These are phyloP conservation scores for Rubia yunnanensis DNA, from an alignment of 257 asterid genomes.

Conservation along the genomic window DNA sequence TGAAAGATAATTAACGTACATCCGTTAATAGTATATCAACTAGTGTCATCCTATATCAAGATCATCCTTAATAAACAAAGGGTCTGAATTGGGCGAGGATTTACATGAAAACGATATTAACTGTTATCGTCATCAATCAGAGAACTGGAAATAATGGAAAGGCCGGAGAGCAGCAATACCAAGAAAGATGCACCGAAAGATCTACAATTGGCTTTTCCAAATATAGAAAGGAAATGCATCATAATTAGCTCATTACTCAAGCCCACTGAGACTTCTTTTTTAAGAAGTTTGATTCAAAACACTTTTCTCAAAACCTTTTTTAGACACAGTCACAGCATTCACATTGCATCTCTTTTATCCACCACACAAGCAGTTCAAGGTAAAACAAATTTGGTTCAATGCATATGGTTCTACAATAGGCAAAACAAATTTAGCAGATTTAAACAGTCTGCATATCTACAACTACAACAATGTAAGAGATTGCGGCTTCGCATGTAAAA, in stretches of 20 bases:
- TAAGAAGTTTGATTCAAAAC: conserved; percentile 4
- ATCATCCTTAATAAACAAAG: too few relatives aligned
- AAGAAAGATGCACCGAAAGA: conserved; percentile 15
- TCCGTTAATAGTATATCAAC: too few relatives aligned
- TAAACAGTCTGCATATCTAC: neutral
- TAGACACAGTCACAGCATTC: neutral
- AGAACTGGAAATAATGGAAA: neutral
- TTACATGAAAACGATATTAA: neutral
- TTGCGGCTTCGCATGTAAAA: neutral
- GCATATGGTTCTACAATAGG: neutral
- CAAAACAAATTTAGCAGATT: neutral
- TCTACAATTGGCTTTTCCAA: neutral
- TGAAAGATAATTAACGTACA: too few relatives aligned
- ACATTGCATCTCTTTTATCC: too few relatives aligned
- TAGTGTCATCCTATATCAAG: too few relatives aligned
- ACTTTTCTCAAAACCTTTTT: neutral
- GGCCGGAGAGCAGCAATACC: conserved; percentile 7
- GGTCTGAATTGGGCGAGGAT: neutral
- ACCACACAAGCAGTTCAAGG: too few relatives aligned
- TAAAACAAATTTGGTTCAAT: neutral
- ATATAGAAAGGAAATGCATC: neutral
- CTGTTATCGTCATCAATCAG: neutral
- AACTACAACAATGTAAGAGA: neutral
- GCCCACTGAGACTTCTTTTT: neutral
- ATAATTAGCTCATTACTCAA: neutral